Evolutionary conservation across 2,329 filamentous ascomycete species (phyloP), one percentile per base, ranked within the genome.

Genomic region (Pseudogymnoascus sp.): DNA sequence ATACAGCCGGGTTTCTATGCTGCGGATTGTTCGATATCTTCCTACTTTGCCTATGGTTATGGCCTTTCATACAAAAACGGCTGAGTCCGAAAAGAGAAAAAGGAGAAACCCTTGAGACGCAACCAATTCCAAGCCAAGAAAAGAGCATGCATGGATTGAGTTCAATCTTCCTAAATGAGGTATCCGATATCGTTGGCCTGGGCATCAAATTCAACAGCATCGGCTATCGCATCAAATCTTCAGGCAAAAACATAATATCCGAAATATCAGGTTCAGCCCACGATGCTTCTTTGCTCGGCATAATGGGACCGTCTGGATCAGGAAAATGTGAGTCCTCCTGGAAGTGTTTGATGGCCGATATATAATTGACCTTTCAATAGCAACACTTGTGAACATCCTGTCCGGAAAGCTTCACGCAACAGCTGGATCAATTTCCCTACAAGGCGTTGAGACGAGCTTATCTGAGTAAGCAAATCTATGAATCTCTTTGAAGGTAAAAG

Each of bases 291-390:
- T 76, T 85, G n/a, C 82, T 80, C 36, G 83, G 82, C 9, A 77
- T 85, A n/a, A 84, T 85, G 82, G 82, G 83, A 6, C 81, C 82
- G 5, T 83, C 79, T 1, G 82, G 83, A n/a, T 82, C 82, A 1
- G 83, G 83, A 31, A 85, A 85, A 70, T 82, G 70, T 72, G 62
- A 64, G 68, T 64, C 61, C 21, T 40, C 17, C 38, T 23, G 11
- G 9, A 10, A 44, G 17, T 2, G 40, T n/a, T 42, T 61, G 4
- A 35, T 17, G n/a, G 5, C 19, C 33, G 9, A 10, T 28, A 40
- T 9, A 65, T 69, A 64, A 70, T 3, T 42, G n/a, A 42, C 8
- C 26, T 15, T 4, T 28, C 8, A 33, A 7, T 40, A 72, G 71
- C 80, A 17, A 85, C 83, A 0, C 84, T 86, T 65, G 77, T 85